Base-by-base conservation (phyloP, 805 yeast genomes). In the Blastobotrys terrestris region DNA sequence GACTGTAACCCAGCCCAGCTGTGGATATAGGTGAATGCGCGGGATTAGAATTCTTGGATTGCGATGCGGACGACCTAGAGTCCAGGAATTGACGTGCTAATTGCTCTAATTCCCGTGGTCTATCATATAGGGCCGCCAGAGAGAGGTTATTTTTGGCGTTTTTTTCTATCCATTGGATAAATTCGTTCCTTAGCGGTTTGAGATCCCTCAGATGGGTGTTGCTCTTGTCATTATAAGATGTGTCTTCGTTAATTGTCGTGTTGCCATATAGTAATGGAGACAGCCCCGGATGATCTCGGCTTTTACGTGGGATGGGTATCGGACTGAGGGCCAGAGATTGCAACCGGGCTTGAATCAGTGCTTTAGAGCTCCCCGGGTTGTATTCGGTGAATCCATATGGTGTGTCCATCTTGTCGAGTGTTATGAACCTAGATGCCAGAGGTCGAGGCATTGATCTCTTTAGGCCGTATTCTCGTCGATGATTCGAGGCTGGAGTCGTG, bases 381-480 rank as follows among this genome's bases (percentile, higher is more conserved):
- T 83, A 87, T 62, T 81, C 85, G 3, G 91, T 85, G 68, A 87
- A 74, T 55, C 81, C 78, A 60, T 80, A 82, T 56, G 75, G 70
- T 58, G 83, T 82, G 63, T 87, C 95, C 13, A 85, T 65, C 52
- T 84, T 84, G 60, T 84, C 83, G 58, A 76, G 75, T 6, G 83
- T 80, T 44, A 87, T 73, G 64, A 79, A 80, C 42, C 83, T 76
- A 15, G 80, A 72, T 42, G 80, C 81, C 46, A 21, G n/a, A 4
- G 79, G 81, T 40, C 73, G 72, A 2, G 96, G 96, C 46, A 87
- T 70, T 18, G 85, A 73, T 45, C 83, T 72, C 64, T 87, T 87
- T 55, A 87, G 68, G 61, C 96, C 96, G 76, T 79, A 87, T 67
- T 86, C 87, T 56, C 85, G 83, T 68, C 87, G 63, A 13, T 74